Base-by-base conservation (phyloP, 257 asterid species). In the Nicotiana undulata region DNA sequence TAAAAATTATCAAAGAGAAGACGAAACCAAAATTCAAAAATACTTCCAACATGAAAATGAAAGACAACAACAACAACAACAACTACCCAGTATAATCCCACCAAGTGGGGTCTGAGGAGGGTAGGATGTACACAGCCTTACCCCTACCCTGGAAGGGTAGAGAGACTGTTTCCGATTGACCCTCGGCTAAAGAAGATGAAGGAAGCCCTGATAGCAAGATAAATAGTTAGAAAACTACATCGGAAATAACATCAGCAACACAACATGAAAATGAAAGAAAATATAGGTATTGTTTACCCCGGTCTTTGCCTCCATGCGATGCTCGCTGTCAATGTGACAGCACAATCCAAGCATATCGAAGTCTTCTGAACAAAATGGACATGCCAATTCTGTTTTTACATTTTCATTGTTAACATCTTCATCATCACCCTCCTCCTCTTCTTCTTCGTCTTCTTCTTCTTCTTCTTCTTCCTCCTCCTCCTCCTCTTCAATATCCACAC, bases 271-370 rank as follows among this genome's bases (percentile, higher is more conserved):
- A 12, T 20, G 56, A 77, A 83, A n/a, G 75, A 31, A 10, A 5
- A 58, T 24, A 60, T 60, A 53, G 22, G 26, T 46, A 29, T 79
- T 26, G 46, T 26, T 26, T 91, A 95, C 99, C 93, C 92, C 92
- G 29, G 94, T 89, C 83, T 88, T 93, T 66, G 88, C 96, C 88
- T 93, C 98, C 88, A 86, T 68, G 18, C 93, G 94, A 82, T 94
- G 98, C 79, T 88, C 96, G 81, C 93, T 88, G 81, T 94, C 98
- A 79, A 94, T 88, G 91, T 94, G 98, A 88, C 98, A 93, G 84
- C 94, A 94, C 86, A 94, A 85, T 18, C 94, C 98, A 4, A 94
- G 89, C 37, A 93, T 91, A 82, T 94, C 98, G 22, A 92, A 93
- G 85, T 94, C 97, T 83, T 94, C 98, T 3, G 80, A 37, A 86